These are phyloP conservation scores for Sarocladium kiliense DNA, from an alignment of 2,329 filamentous ascomycete genomes.

Conservation along the genomic window DNA sequence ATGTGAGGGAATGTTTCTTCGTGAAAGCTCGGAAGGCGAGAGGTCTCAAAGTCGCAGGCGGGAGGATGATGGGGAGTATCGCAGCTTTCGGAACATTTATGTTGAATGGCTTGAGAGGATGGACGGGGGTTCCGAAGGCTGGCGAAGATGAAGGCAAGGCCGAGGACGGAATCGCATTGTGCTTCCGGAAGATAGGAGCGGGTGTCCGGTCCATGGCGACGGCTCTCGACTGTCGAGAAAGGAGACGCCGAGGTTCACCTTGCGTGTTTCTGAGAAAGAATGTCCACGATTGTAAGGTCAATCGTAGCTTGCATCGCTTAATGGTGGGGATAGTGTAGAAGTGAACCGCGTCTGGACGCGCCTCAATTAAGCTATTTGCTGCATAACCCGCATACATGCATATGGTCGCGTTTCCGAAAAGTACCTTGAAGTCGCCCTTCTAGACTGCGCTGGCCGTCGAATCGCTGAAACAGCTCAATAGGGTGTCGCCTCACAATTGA, in stretches of 20 bases:
- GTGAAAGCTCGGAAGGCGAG: constrained; percentile 94
- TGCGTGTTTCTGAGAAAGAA: constrained; percentile 9
- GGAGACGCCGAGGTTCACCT: background rate
- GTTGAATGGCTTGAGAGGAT: constrained; percentile 65
- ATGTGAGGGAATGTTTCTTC: constrained; percentile 92
- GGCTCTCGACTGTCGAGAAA: background rate
- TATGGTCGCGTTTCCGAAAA: background rate
- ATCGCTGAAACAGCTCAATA: no score
- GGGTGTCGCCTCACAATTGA: no score
- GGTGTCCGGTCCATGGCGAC: constrained; percentile 33
- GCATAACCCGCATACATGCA: background rate
- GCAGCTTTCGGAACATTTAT: constrained; percentile 50
- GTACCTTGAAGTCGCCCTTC: background rate
- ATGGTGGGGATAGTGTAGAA: background rate
- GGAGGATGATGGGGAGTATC: constrained; percentile 84
- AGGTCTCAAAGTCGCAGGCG: constrained; percentile 79
- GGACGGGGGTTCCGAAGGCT: constrained; percentile 80
- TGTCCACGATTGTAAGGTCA: background rate
- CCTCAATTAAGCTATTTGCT: background rate
- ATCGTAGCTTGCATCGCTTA: background rate
- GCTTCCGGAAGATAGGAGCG: constrained; percentile 31
- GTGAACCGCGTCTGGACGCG: constrained; percentile 9
- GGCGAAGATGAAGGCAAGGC: constrained; percentile 83
- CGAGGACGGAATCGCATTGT: constrained; percentile 38
- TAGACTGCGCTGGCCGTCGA: no score